phyloP scores from a whole-genome alignment of 2,329 filamentous ascomycete species.

The Lomentospora prolificans region DNA sequence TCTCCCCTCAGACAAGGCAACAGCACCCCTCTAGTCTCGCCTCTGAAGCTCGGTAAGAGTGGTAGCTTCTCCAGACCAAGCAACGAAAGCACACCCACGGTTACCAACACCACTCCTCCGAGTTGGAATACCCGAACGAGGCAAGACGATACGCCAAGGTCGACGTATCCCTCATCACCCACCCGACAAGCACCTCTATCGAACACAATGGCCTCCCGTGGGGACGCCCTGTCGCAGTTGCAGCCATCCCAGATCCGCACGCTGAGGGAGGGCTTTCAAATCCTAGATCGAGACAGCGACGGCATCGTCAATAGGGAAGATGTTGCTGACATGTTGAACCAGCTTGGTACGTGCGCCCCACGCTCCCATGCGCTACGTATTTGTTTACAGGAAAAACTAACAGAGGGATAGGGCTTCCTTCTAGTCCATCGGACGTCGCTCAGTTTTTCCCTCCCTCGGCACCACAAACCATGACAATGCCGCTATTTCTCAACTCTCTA shows the following conservation, averaged over 20 bases:
- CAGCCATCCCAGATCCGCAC: conserved; percentile 76
- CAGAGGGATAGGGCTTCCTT: conserved; percentile 54
- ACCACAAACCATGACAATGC: conserved; percentile 67
- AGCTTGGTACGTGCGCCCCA: conserved; percentile 53
- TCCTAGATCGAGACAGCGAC: conserved; percentile 82
- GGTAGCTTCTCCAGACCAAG: conserved; percentile 17
- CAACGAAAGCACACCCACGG: conserved; percentile 7
- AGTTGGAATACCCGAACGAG: conserved; percentile 6
- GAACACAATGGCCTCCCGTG: conserved; percentile 19
- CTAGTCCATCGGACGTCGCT: conserved; percentile 59
- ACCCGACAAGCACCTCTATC: conserved; percentile 29
- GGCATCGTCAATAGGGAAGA: conserved; percentile 74
- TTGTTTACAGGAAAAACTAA: neutral
- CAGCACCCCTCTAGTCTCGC: conserved; percentile 46
- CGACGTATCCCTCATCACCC: conserved; percentile 21
- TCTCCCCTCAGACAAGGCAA: conserved; percentile 53
- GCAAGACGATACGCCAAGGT: conserved; percentile 6
- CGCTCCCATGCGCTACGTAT: neutral
- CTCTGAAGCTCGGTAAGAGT: conserved; percentile 40
- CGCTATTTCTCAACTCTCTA: conserved; percentile 75
- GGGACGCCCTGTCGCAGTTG: conserved; percentile 58
- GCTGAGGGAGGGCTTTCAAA: conserved; percentile 86
- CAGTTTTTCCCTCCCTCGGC: conserved; percentile 71
- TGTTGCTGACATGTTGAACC: conserved; percentile 76
- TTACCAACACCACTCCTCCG: conserved; percentile 7